phyloP scores from a whole-genome alignment of 345 rosid genomes.

The Eucalyptus curtisii region DNA sequence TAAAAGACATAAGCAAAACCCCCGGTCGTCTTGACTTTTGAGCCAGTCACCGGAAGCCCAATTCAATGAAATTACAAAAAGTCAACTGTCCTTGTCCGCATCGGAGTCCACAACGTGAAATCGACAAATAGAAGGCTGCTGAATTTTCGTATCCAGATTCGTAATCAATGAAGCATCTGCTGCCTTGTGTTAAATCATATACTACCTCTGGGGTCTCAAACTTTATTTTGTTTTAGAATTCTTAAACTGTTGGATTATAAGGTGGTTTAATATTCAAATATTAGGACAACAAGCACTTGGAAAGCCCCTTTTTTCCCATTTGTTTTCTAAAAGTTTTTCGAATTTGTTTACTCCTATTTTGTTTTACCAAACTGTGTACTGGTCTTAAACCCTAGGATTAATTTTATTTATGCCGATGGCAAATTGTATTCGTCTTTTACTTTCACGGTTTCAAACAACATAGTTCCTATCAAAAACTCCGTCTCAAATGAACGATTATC shows the following conservation, averaged over 20 bases:
- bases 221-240: no score
- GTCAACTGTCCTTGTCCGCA: neutral
- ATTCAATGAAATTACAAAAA: neutral
- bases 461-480: neutral
- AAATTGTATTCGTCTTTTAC: neutral
- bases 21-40: no score
- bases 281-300: neutral
- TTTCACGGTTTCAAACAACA: neutral
- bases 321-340: no score
- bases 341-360: neutral
- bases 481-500: neutral
- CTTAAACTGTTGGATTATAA: neutral
- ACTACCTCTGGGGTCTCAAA: neutral
- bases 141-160: neutral
- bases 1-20: neutral
- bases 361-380: neutral
- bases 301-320: neutral
- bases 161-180: neutral
- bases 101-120: neutral
- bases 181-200: neutral
- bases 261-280: neutral
- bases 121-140: neutral
- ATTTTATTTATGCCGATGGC: neutral
- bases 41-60: neutral
- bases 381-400: neutral